A percentile compares a stretch with the other conserved stretches of the same genome.
Conservation (phyloP, 1,139 yeast species). For the Meyerozyma carpophila region DNA sequence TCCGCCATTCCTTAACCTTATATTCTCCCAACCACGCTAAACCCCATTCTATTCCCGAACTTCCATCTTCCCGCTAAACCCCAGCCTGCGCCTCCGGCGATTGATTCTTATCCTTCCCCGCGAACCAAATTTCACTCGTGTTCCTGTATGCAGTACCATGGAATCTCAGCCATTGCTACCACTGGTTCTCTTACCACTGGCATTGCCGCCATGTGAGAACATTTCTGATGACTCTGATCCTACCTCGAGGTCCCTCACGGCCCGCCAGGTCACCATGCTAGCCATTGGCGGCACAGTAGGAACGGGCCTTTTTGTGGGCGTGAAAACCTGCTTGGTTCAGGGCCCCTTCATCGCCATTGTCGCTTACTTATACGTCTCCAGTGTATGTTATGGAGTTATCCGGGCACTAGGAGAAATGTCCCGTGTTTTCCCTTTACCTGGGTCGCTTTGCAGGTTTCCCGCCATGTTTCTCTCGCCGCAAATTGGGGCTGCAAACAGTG, state of each 20-base stretch:
- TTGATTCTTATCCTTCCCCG: background rate
- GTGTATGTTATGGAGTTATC: constrained; percentile 14
- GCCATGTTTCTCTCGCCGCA: constrained; percentile 14
- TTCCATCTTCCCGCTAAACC: no score
- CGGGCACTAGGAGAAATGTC: constrained; percentile 19
- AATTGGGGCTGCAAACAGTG: constrained; percentile 16
- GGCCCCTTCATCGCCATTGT: constrained; percentile 18
- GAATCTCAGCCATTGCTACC: background rate
- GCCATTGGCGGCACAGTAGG: constrained; percentile 25
- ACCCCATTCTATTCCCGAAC: no score
- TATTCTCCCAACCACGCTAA: no score
- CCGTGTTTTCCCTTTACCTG: constrained; percentile 15
- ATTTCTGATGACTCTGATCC: no score
- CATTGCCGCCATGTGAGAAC: no score
- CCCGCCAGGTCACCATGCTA: constrained; percentile 19
- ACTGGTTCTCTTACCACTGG: background rate
- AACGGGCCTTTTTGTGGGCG: constrained; percentile 22
- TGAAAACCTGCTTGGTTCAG: constrained; percentile 4
- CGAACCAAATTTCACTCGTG: background rate
- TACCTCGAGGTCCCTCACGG: constrained; percentile 5
- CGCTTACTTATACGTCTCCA: constrained; percentile 14
- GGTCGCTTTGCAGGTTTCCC: constrained; percentile 19
- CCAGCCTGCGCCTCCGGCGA: no score
- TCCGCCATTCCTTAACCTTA: no score
- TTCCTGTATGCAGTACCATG: background rate